A percentile compares a stretch with the other conserved stretches of the same genome.
Evolutionary conservation across 495 filamentous ascomycete genomes (phyloP).

Genomic region (Hypoxylon intermedium): DNA sequence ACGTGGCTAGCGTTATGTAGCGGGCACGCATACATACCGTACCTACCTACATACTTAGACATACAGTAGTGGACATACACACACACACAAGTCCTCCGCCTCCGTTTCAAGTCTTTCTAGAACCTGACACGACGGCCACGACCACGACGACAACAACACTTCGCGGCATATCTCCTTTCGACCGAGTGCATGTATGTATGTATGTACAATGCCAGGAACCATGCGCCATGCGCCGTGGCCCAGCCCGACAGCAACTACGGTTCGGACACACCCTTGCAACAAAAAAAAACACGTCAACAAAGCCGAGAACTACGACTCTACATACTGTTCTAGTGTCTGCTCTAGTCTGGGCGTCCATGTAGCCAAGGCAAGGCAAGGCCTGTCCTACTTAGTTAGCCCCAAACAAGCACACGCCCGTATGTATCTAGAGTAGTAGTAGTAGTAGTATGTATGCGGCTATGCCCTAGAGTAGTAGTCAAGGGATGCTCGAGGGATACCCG

Average conservation of each 20-base stretch:
- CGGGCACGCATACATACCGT: too few relatives aligned
- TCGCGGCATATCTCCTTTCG: not conserved
- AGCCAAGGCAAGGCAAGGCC: too few relatives aligned
- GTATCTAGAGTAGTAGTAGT: not conserved
- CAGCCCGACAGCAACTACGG: not conserved
- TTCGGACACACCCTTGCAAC: too few relatives aligned
- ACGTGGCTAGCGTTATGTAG: not conserved
- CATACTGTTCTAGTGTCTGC: too few relatives aligned
- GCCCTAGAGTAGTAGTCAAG: not conserved
- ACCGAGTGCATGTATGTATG: not conserved
- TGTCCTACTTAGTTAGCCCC: not conserved
- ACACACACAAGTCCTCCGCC: not conserved
- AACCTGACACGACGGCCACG: not conserved
- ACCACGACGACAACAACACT: too few relatives aligned
- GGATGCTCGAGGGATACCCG: not conserved
- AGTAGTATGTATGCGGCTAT: not conserved
- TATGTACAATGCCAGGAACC: conserved; percentile 1
- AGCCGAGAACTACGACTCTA: too few relatives aligned
- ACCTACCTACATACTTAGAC: too few relatives aligned
- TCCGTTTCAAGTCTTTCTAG: not conserved
- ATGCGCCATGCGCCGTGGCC: not conserved
- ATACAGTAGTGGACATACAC: not conserved
- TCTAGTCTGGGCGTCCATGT: too few relatives aligned
- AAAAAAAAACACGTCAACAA: too few relatives aligned
- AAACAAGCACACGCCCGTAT: not conserved